Base-by-base conservation (phyloP, 1,284 basidiomycete genomes). In the Heimioporus punctisporus region DNA sequence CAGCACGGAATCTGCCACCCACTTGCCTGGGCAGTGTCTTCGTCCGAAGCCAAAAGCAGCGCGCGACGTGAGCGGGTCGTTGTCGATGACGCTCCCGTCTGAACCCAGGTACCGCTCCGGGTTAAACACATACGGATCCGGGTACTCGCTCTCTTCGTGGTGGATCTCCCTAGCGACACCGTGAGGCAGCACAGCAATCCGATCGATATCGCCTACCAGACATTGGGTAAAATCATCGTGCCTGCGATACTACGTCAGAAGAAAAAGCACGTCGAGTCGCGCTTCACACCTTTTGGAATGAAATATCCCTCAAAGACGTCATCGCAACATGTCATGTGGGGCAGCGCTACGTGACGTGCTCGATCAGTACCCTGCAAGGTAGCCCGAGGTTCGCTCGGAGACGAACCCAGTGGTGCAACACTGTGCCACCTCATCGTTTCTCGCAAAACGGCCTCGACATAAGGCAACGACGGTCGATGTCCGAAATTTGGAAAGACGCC, bases 371-470 rank as follows among this genome's bases (percentile, higher is more conserved):
- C 10, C 39, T 39, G 19, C 48, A 47, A 34, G 21, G 28, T 6
- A 19, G 30, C 0, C 4, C n/a, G n/a, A n/a, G n/a, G n/a, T 9
- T 31, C 24, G 5, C 7, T 46, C 34, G 4, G 34, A 23, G 34
- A 54, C 62, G 28, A 46, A 72, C 68, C 61, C 50, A 73, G 45
- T 5, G 68, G 68, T 27, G 59, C 52, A 45, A 60, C 70, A 25
- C 55, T 65, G 46, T 71, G 66, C 69, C 69, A 73, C 48, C 72
- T 69, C 66, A 70, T 60, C n/a, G 66, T 64, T 48, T 71, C 69
- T 43, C 69, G 58, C 11, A 72, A 48, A 25, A 71, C 31, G 7
- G 69, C 69, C 37, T 73, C 72, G 7, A 71, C 54, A 43, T 72
- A 70, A 24, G 68, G 64, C 6, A 72, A 24, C 6, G 56, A 61